Evolutionary conservation across 805 yeast genomes (phyloP), one percentile per base, ranked within the genome.

Genomic region (Wickerhamiella brachini): DNA sequence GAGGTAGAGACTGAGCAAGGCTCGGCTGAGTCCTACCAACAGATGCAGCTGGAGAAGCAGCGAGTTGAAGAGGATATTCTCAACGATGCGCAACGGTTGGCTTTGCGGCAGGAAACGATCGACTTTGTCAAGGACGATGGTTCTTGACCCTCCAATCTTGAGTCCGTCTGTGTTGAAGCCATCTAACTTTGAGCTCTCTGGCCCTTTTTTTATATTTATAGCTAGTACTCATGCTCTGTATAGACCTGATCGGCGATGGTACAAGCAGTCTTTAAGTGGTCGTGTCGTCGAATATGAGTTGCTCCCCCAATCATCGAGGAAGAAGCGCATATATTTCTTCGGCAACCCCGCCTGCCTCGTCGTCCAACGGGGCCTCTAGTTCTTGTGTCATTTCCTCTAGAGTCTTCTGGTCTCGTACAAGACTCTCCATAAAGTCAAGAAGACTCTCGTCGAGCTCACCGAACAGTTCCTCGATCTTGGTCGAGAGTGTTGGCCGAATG

Each of bases 1-100:
- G 62, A 69, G 10, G 86, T 88, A 63, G 97, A 89, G 62, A 62
- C 84, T 34, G 71, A 75, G 13, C 57, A 77, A 62, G 97, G 97
- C 4, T 68, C 75, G 53, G 93, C 84, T 59, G 73, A 71, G 2
- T 76, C 83, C 0, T 87, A 76, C 63, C 86, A 83, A 58, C 82
- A 80, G 20, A 81, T 88, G 89, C 63, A 86, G 22, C 67, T 81
- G 45, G 68, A 70, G 54, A 83, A 80, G 61, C 71, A 86, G 55
- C 60, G 66, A 15, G 64, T 71, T n/a, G 56, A 54, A 44, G 65
- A 60, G 20, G 61, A 62, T 51, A 60, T 54, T 50, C 58, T 34
- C 38, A 18, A 20, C 15, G 51, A 41, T 18, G 43, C 45, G 38
- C 22, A 29, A 22, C 38, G 34, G 10, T 9, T 41, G 31, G 53